Evolutionary conservation across 1,139 yeast species (phyloP).

Genomic region (Pneumocystis canis): DNA sequence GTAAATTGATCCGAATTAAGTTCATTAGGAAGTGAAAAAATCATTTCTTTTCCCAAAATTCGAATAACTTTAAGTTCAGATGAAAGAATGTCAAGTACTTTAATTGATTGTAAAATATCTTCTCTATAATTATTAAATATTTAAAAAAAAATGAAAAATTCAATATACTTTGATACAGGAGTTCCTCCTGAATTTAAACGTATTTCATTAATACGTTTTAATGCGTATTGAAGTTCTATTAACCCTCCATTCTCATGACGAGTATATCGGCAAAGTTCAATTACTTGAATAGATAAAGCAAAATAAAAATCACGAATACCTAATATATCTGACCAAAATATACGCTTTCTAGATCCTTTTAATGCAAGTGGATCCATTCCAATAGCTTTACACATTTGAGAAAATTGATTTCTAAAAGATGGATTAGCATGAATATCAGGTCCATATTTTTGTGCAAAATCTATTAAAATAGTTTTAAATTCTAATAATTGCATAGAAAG

Average conservation of each 20-base stretch:
- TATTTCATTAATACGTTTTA: slow-evolving; percentile 18
- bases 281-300: slow-evolving; percentile 54
- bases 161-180: slow-evolving; percentile 4
- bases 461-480: slow-evolving; percentile 26
- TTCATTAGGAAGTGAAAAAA: slow-evolving; percentile 38
- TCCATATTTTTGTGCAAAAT: slow-evolving; percentile 37
- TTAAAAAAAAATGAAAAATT: not conserved
- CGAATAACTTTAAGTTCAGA: slow-evolving; percentile 34
- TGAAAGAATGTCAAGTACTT: slow-evolving; percentile 30
- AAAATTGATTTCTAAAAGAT: slow-evolving; percentile 54
- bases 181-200: slow-evolving; percentile 23
- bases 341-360: slow-evolving; percentile 25
- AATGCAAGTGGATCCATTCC: slow-evolving; percentile 72
- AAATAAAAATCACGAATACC: slow-evolving; percentile 43
- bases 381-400: slow-evolving; percentile 57
- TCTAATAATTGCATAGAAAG: slow-evolving; percentile 27
- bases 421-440: slow-evolving; percentile 49
- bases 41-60: slow-evolving; percentile 27
- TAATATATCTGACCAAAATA: slow-evolving; percentile 25
- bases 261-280: slow-evolving; percentile 60
- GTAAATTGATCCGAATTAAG: slow-evolving; percentile 49
- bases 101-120: slow-evolving; percentile 39
- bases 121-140: slow-evolving; percentile 14
- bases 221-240: slow-evolving; percentile 47
- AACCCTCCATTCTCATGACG: slow-evolving; percentile 68